Evolutionary conservation across 2,329 filamentous ascomycete genomes (phyloP), one percentile per base, ranked within the genome.

Genomic region (Penicillium brevicompactum): DNA sequence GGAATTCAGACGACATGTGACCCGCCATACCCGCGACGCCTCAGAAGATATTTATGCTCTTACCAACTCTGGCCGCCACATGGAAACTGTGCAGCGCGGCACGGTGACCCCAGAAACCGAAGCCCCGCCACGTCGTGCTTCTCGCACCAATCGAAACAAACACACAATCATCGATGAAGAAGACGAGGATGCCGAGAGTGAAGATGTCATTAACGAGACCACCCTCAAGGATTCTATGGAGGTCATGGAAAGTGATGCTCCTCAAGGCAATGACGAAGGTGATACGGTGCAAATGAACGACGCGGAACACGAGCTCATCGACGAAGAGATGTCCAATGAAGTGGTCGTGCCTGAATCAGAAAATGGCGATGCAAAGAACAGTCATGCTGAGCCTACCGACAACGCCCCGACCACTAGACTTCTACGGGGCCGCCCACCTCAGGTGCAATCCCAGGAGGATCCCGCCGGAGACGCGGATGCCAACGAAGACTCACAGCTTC

Each of bases 1-100:
- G 49, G 56, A 58, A 63, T 76, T 56, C 60, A 66, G 30, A 18
- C 49, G 85, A 59, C 79, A 84, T 58, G 85, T 80, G 59, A 85
- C 82, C 66, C 84, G 85, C 44, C 77, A 84, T 16, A 84, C 80
- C 22, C 82, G 84, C 58, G 82, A 84, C 59, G 75, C 81, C 4
- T 79, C 82, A 24, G 80, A 82, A 34, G 79, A 82, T 32, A 78
- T 87, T 13, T 73, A 85, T 44, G 82, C 81, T 14, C 72, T 87
- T 43, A 82, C 84, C 3, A 81, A 83, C 59, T 86, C 84, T 7
- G 84, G 84, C 16, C 80, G 76, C 55, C 83, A 87, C 67, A 77
- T 79, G 55, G 71, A 82, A 51, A 76, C 83, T 4, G 74, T 85
- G 9, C 77, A 83, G 56, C 74, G 78, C 60, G 82, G 80, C 24